These are phyloP conservation scores for Nicotiana knightiana DNA, from an alignment of 257 asterid genomes.

Conservation along the genomic window DNA sequence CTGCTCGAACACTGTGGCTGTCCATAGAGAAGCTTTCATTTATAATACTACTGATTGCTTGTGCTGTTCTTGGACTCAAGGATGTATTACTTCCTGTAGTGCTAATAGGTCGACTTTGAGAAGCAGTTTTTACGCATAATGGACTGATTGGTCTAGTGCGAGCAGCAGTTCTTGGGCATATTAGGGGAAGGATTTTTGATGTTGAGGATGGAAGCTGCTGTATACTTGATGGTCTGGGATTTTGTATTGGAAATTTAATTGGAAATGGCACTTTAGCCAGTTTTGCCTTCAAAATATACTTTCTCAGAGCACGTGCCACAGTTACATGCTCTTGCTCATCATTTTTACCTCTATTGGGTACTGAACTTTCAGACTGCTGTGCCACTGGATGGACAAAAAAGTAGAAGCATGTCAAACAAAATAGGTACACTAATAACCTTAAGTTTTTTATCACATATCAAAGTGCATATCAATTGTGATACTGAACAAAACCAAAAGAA, in stretches of 20 bases:
- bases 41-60: constrained; percentile 16
- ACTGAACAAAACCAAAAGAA: not conserved
- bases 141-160: constrained; percentile 40
- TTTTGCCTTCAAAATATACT: constrained; percentile 54
- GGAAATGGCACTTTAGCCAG: constrained; percentile 55
- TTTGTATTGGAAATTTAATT: constrained; percentile 55
- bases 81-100: constrained; percentile 12
- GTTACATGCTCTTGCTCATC: constrained; percentile 90
- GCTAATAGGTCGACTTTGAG: constrained; percentile 24
- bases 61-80: constrained; percentile 20
- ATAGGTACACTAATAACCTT: not conserved
- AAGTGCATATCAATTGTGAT: not conserved
- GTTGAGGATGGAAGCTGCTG: constrained; percentile 55
- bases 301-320: constrained; percentile 80
- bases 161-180: constrained; percentile 52
- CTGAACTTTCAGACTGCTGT: constrained; percentile 56
- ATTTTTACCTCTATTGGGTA: constrained; percentile 38
- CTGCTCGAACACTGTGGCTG: constrained; percentile 28
- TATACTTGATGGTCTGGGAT: constrained; percentile 41
- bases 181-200: constrained; percentile 82
- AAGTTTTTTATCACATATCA: not conserved
- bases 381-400: constrained; percentile 42
- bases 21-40: constrained; percentile 32
- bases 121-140: constrained; percentile 26
- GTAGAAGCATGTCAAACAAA: not conserved